Evolutionary conservation across 768 basidiomycete genomes (phyloP), one percentile per base, ranked within the genome.

Genomic region (Xerocomus potaroensis): DNA sequence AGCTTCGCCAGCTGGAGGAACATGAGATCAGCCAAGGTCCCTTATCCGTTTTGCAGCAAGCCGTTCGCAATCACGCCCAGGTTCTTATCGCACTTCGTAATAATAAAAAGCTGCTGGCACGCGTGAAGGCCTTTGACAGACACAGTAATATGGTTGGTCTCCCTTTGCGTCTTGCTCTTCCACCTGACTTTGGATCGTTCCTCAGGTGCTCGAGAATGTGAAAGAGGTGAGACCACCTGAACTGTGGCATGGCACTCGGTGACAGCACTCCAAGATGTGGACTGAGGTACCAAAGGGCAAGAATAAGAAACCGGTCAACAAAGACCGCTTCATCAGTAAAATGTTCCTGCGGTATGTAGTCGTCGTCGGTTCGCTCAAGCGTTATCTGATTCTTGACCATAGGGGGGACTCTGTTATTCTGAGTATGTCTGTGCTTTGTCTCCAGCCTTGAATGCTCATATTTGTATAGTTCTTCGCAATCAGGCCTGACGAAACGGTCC

Each of bases 21-120:
- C 93, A 96, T 64, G 93, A 98, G 72, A 96, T 98, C 69, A 92
- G 90, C 48, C 94, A 97, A 69, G 94, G 92, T n/a, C 93, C 93
- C 19, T 70, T 96, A 65, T 94, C 92, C 32, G 93, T 96, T 41
- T 77, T 96, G 43, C 96, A 99, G 68, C 93, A 96, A 68, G 90
- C 94, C 26, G 96, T 99, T 57, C 80, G 96, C 68, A 95, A 97
- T 69, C 91, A 96, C 69, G 85, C 94, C 11, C 96, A 99, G 72
- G 89, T 99, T 55, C 83, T 99, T 53, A 94, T 99, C 62, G 94
- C 93, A 16, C 76, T 99, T 47, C 77, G 96, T 59, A 99, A 98
- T 74, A 97, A 98, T 78, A 97, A 95, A 75, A 99, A 99, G 69
- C 73, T 99, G 29, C 77, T 93, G 38, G 90, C 91, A 27, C 81